phyloP scores from a whole-genome alignment of 352 stramenopile species.

The Phytophthora quininea region DNA sequence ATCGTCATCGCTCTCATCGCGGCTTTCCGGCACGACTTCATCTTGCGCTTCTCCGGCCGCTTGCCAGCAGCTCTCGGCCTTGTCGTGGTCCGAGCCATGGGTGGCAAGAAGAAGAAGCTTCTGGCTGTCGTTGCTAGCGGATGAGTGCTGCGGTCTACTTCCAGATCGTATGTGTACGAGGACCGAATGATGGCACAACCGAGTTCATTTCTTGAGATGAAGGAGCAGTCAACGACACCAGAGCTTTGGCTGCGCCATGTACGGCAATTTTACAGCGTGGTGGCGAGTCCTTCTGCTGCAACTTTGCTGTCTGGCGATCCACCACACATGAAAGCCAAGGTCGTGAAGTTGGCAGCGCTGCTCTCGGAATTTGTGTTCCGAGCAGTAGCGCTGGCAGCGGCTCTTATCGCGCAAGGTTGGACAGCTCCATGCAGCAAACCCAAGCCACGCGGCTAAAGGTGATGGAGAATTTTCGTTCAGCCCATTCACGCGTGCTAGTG shows the following conservation, averaged over 20 bases:
- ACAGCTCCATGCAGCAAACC: constrained; percentile 67
- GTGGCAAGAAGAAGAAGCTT: too few relatives aligned
- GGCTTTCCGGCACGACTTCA: neutral
- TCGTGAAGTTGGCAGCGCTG: constrained; percentile 55
- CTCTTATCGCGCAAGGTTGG: constrained; percentile 58
- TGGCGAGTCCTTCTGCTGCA: constrained; percentile 17
- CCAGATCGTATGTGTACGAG: constrained; percentile 73
- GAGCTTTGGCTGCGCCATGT: constrained; percentile 81
- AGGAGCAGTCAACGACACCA: constrained; percentile 44
- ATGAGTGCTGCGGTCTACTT: neutral
- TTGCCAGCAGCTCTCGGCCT: neutral
- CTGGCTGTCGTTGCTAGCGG: too few relatives aligned
- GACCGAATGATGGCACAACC: constrained; percentile 60
- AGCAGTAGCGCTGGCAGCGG: constrained; percentile 63
- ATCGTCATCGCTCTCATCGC: too few relatives aligned
- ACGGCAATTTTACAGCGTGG: constrained; percentile 72
- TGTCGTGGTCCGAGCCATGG: too few relatives aligned
- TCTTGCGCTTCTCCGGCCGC: neutral
- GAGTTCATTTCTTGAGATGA: constrained; percentile 64
- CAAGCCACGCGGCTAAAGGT: constrained; percentile 63
- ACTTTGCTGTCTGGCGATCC: constrained; percentile 1
- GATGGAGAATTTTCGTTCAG: constrained; percentile 66
- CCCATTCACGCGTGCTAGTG: constrained; percentile 65
- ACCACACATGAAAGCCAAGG: constrained; percentile 60
- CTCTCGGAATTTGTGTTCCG: constrained; percentile 72